These are phyloP conservation scores for Magnusiomyces suaveolens DNA, from an alignment of 1,139 yeast genomes.

Conservation along the genomic window DNA sequence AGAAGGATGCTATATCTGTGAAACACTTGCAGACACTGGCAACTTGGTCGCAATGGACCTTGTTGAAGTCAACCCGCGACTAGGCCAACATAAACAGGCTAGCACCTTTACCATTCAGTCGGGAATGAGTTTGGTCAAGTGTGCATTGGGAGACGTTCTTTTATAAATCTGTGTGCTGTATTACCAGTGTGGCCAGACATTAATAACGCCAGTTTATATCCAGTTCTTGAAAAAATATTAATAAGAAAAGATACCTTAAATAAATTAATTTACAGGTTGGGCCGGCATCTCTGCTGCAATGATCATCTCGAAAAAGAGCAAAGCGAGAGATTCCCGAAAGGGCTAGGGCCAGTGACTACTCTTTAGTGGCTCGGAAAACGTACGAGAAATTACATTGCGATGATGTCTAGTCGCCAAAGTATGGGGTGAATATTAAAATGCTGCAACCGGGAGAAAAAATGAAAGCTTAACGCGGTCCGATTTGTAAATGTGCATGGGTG, in stretches of 20 bases:
- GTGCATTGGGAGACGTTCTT: conserved; percentile 89
- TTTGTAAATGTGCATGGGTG: no score
- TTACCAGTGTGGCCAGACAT: no score
- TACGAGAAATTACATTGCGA: not conserved
- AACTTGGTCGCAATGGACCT: conserved; percentile 78
- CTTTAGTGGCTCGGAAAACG: not conserved
- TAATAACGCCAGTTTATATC: no score
- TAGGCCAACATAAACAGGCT: conserved; percentile 68
- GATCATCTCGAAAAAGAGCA: not conserved
- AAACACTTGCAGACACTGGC: conserved; percentile 84
- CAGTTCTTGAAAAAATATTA: no score
- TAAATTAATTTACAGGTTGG: not conserved
- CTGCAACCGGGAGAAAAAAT: not conserved
- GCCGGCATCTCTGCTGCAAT: not conserved
- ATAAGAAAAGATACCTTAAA: no score
- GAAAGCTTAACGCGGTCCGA: not conserved
- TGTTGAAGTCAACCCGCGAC: conserved; percentile 86
- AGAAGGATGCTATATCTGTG: conserved; percentile 88
- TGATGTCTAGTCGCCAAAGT: not conserved
- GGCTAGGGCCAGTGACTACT: not conserved
- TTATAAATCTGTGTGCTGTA: conserved; percentile 33
- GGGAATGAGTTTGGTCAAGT: conserved; percentile 84
- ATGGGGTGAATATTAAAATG: not conserved
- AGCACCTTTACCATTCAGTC: conserved; percentile 78
- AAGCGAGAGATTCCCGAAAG: not conserved